Evolutionary conservation across 2,329 filamentous ascomycete species (phyloP).

Genomic region (Microdochium bolleyi): DNA sequence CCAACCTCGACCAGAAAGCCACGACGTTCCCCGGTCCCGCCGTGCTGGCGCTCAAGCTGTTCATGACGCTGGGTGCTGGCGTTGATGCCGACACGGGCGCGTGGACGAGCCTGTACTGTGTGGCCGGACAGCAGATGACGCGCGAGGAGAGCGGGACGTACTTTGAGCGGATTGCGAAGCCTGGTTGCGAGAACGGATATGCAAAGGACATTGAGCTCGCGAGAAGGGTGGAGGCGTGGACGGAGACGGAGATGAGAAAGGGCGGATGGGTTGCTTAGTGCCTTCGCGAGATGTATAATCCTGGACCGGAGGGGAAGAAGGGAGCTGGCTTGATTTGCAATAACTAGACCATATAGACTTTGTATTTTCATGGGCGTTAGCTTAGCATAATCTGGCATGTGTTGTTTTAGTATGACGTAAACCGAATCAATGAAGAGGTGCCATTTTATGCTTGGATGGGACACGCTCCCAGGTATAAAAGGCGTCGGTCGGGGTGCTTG

Average conservation of each 20-base stretch:
- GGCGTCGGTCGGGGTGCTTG: too few species aligned
- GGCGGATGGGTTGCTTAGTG: conserved; percentile 21
- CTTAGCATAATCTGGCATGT: too few species aligned
- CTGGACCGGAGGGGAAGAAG: too few species aligned
- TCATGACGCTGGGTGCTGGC: conserved; percentile 9
- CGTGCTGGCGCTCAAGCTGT: conserved; percentile 4
- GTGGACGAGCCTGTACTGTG: conserved; percentile 26
- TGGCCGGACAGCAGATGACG: conserved; percentile 25
- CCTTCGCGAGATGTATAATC: too few species aligned
- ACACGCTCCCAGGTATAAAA: too few species aligned
- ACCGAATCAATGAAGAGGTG: too few species aligned
- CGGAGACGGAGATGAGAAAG: conserved; percentile 19
- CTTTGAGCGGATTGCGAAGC: conserved; percentile 18
- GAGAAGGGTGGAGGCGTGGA: conserved; percentile 24
- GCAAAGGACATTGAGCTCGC: conserved; percentile 24
- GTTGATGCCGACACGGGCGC: conserved; percentile 22
- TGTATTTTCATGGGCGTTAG: too few species aligned
- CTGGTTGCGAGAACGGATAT: conserved; percentile 20
- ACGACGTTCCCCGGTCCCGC: conserved; percentile 3
- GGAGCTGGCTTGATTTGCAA: too few species aligned
- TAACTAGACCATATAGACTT: too few species aligned
- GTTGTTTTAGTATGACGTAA: too few species aligned
- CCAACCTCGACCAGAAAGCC: conserved; percentile 12
- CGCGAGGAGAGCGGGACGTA: conserved; percentile 26
- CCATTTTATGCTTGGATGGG: too few species aligned